phyloP scores from a whole-genome alignment of 1,284 basidiomycete genomes.

The Ceratobasidium sp. region DNA sequence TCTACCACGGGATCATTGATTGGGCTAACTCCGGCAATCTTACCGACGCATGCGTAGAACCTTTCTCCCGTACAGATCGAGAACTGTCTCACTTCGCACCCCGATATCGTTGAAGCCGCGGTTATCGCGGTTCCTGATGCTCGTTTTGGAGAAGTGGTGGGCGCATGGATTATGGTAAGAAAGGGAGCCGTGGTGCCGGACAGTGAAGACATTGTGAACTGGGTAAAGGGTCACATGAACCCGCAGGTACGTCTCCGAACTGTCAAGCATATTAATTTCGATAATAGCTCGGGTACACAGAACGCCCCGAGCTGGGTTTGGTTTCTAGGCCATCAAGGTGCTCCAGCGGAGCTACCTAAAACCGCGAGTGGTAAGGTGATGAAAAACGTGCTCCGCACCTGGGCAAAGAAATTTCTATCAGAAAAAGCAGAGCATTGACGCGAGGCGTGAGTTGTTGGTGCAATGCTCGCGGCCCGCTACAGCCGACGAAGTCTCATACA shows the following conservation, averaged over 20 bases:
- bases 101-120: conserved; percentile 77
- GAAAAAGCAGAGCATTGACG: neutral
- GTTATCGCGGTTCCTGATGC: conserved; percentile 79
- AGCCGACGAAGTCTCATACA: neutral
- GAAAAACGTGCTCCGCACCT: conserved; percentile 76
- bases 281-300: conserved; percentile 56
- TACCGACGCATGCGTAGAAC: conserved; percentile 65
- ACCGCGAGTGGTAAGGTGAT: conserved; percentile 90
- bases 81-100: conserved; percentile 75
- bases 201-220: conserved; percentile 65
- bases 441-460: neutral
- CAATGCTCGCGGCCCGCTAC: neutral
- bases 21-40: neutral
- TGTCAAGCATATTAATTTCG: neutral
- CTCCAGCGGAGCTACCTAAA: conserved; percentile 75
- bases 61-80: conserved; percentile 89
- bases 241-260: conserved; percentile 69
- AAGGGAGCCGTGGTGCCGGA: conserved; percentile 59
- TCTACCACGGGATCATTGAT: too few relatives aligned
- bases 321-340: conserved; percentile 78
- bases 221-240: conserved; percentile 74
- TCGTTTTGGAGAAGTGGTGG: conserved; percentile 82
- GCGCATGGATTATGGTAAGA: conserved; percentile 77
- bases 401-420: conserved; percentile 50
- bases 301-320: conserved; percentile 86